Evolutionary conservation across 1,284 basidiomycete species (phyloP).

Genomic region (Melampsora larici-populina): DNA sequence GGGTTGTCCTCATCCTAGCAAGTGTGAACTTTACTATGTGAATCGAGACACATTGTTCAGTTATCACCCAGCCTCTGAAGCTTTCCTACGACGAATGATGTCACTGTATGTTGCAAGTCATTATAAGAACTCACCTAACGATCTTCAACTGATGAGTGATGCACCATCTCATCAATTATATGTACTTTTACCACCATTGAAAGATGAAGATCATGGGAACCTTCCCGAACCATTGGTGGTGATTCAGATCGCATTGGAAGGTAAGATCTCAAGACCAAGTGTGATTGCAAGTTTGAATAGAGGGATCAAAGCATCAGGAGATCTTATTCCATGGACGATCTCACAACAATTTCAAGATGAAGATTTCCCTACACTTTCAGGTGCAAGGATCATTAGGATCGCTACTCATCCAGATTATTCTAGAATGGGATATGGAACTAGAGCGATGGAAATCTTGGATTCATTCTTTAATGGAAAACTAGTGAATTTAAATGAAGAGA

Average conservation of each 20-base stretch:
- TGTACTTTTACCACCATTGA: slow-evolving; percentile 85
- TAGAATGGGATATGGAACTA: slow-evolving; percentile 94
- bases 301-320: slow-evolving; percentile 79
- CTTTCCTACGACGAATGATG: slow-evolving; percentile 98
- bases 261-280: slow-evolving; percentile 79
- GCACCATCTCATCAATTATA: slow-evolving; percentile 96
- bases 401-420: slow-evolving; percentile 97
- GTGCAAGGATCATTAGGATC: slow-evolving; percentile 85
- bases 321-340: slow-evolving; percentile 97
- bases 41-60: slow-evolving; percentile 95
- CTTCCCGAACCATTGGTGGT: slow-evolving; percentile 93
- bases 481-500: slow-evolving; percentile 76
- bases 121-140: slow-evolving; percentile 99
- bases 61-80: slow-evolving; percentile 92
- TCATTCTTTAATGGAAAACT: slow-evolving; percentile 90
- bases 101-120: slow-evolving; percentile 93
- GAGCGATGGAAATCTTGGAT: slow-evolving; percentile 80
- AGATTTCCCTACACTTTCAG: slow-evolving; percentile 86
- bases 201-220: slow-evolving; percentile 71
- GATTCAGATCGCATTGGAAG: slow-evolving; percentile 77
- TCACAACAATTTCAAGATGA: slow-evolving; percentile 88
- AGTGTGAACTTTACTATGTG: slow-evolving; percentile 93
- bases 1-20: slow-evolving; percentile 85
- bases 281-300: slow-evolving; percentile 80
- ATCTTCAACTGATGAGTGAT: slow-evolving; percentile 91